Percentiles rank a stretch among this genome's conserved stretches.
Evolutionary conservation across 1,284 basidiomycete genomes (phyloP).

Genomic region (Xerocomus minutiporus): DNA sequence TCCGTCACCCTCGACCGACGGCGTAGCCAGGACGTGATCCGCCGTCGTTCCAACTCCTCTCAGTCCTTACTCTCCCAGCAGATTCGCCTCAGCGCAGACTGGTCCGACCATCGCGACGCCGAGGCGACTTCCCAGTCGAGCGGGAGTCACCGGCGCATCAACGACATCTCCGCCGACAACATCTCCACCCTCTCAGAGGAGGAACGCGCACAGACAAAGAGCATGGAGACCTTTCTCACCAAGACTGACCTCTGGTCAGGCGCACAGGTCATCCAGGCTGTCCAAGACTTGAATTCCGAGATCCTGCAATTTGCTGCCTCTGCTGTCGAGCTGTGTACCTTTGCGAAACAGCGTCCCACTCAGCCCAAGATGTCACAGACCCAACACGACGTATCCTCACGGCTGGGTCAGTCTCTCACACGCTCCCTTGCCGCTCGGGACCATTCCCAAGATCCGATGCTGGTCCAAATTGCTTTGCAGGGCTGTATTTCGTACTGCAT

Average conservation of each 20-base stretch:
- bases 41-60: constrained; percentile 28
- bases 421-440: constrained; percentile 57
- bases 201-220: constrained; percentile 45
- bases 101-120: constrained; percentile 25
- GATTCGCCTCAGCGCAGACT: constrained; percentile 31
- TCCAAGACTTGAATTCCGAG: constrained; percentile 75
- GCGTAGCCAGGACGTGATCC: constrained; percentile 28
- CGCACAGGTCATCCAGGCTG: constrained; percentile 67
- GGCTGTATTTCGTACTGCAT: constrained; percentile 63
- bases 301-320: constrained; percentile 71
- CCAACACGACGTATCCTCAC: constrained; percentile 54
- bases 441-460: constrained; percentile 66
- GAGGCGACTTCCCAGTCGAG: constrained; percentile 17
- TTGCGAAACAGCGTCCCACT: constrained; percentile 36
- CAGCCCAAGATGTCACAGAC: constrained; percentile 40
- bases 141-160: constrained; percentile 11
- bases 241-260: constrained; percentile 72
- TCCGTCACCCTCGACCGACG: constrained; percentile 22
- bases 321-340: constrained; percentile 57
- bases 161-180: constrained; percentile 19
- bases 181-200: constrained; percentile 40
- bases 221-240: constrained; percentile 62
- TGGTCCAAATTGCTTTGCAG: constrained; percentile 70
- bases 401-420: constrained; percentile 56
- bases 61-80: constrained; percentile 31